Evolutionary conservation across 2,329 filamentous ascomycete species (phyloP).

Genomic region (Chaetomium olivaceum): DNA sequence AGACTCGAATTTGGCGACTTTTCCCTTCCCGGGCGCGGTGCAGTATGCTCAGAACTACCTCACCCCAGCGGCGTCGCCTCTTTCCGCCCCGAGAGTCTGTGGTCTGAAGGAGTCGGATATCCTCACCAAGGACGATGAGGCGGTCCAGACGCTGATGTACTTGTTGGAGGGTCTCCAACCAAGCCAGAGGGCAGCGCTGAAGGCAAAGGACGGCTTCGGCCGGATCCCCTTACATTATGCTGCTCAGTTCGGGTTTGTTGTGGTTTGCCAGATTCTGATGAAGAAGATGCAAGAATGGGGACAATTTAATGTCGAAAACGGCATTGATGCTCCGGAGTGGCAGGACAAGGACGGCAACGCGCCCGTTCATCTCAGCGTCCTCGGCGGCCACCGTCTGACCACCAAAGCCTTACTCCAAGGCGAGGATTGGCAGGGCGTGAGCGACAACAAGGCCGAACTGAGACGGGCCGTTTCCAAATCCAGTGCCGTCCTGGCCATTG

Average conservation of each 20-base stretch:
- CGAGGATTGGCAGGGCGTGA: conserved; percentile 71
- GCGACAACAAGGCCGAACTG: conserved; percentile 61
- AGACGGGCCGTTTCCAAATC: conserved; percentile 76
- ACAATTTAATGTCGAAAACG: conserved; percentile 79
- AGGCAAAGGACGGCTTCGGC: conserved; percentile 73
- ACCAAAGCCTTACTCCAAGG: conserved; percentile 78
- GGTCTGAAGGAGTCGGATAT: conserved; percentile 68
- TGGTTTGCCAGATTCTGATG: conserved; percentile 86
- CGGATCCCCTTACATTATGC: conserved; percentile 89
- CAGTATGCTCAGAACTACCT: conserved; percentile 71
- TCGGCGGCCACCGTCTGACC: conserved; percentile 84
- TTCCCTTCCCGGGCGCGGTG: conserved; percentile 49
- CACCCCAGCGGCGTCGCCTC: conserved; percentile 72
- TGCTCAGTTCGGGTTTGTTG: conserved; percentile 89
- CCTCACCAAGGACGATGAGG: conserved; percentile 69
- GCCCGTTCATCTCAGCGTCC: conserved; percentile 87
- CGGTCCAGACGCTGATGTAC: conserved; percentile 65
- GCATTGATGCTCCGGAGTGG: conserved; percentile 85
- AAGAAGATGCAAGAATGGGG: conserved; percentile 86
- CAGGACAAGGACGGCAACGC: conserved; percentile 91
- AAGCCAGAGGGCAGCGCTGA: conserved; percentile 67
- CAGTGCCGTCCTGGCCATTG: conserved; percentile 82
- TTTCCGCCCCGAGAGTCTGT: conserved; percentile 59
- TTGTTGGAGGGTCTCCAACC: conserved; percentile 68
- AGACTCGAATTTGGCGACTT: conserved; percentile 54